These are phyloP conservation scores for Boechera divaricarpa DNA, from an alignment of 345 rosid species.

Conservation along the genomic window DNA sequence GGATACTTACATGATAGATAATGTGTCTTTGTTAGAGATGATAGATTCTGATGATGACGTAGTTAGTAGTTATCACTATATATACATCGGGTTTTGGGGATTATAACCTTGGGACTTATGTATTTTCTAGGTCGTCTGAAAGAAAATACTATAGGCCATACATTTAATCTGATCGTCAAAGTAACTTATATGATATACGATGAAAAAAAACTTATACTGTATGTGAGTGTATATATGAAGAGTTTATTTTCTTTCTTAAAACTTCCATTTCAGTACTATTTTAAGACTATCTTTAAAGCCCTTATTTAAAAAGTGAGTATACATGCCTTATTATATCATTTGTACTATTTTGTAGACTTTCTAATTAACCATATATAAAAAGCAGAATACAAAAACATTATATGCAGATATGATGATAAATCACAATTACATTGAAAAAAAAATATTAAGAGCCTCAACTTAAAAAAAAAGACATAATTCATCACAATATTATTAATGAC, in stretches of 20 bases:
- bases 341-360: not conserved
- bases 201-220: not conserved
- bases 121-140: not conserved
- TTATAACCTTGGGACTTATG: slow-evolving; percentile 4
- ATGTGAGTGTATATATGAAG: not conserved
- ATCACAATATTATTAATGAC: not conserved
- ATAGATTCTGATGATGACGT: slow-evolving; percentile 25
- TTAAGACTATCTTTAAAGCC: not conserved
- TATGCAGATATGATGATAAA: not conserved
- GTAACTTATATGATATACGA: not conserved
- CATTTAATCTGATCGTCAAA: not conserved
- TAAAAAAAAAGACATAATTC: not conserved
- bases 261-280: not conserved
- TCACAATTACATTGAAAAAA: not conserved
- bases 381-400: not conserved
- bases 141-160: slow-evolving; percentile 2
- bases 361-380: not conserved
- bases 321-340: not conserved
- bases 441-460: not conserved
- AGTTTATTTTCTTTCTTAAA: not conserved
- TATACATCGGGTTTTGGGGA: not conserved
- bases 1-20: slow-evolving; percentile 5
- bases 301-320: not conserved
- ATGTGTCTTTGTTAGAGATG: slow-evolving; percentile 22
- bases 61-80: slow-evolving; percentile 1